Evolutionary conservation across 1,284 basidiomycete genomes (phyloP), one percentile per base, ranked within the genome.

Genomic region (Singerocomus rubriflavus): DNA sequence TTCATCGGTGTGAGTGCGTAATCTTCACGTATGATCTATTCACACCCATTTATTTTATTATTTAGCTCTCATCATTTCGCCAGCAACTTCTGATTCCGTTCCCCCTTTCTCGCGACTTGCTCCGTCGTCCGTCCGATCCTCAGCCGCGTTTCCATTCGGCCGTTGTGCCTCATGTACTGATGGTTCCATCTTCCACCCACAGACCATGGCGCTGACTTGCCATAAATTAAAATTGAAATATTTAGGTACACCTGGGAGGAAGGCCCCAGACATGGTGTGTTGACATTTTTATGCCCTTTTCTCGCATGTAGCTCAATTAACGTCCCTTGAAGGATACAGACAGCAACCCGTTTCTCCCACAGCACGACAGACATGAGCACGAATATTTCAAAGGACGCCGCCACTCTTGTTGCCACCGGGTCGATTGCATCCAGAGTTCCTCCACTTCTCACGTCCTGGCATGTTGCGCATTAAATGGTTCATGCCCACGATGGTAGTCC

Each of bases 361-460:
- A 50, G 25, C 32, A 17, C 34, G 39, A 36, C 30, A 40, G 38
- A 39, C 40, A 37, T 57, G 49, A 51, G 48, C 34, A 48, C 31
- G 33, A 42, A 37, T 35, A 43, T 39, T 40, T 46, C 36, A 30
- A 41, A 55, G 31, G 43, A 32, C 36, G 50, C 12, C 17, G 25
- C 46, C 48, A 43, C 33, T 26, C 26, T 32, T n/a, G 25, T 44
- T 41, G 44, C 26, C 38, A 41, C 43, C 29, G n/a, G 41, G 5
- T 29, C n/a, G 29, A 36, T 50, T 45, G n/a, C 25, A 17, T 33
- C 31, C 33, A 36, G 41, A 50, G 48, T 46, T 41, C 26, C 35
- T 29, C 30, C 43, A 42, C 48, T 62, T 60, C 50, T 48, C 61
- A 65, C 62, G 55, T 57, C 40, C 30, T 32, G 44, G 48, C 41